Base-by-base conservation (phyloP, 2,329 filamentous ascomycete genomes). In the Trematosphaeria pertusa region DNA sequence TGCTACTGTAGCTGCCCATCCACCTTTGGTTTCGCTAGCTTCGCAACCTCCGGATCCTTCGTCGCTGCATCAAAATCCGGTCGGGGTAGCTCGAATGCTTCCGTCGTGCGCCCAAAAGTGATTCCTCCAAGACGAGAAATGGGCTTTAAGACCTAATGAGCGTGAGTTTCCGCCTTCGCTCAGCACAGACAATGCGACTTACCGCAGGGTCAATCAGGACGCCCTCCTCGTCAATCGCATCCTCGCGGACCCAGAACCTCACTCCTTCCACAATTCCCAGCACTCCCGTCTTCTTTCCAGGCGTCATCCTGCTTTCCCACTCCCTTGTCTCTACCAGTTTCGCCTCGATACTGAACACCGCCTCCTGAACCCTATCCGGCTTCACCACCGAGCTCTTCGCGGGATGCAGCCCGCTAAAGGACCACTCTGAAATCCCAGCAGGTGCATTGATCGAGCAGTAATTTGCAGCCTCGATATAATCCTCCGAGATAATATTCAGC, bases 381-480 rank as follows among this genome's bases (percentile, higher is more conserved):
- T 82, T 82, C 28, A 96, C 90, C 4, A 83, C 79, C 41, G 80
- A 75, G 46, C 83, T 87, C 19, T 81, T 75, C 1, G 81, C 85
- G 0, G 88, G 87, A 5, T 87, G 89, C 54, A 97, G 75, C 0
- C 92, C 92, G 21, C 82, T 84, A 19, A 94, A 74, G 1, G 81
- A 80, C 91, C 91, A 97, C 73, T 97, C 92, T 1, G 84, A 88
- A 1, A 83, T 75, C 1, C 87, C 89, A 52, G 85, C 85, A 0
- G 92, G 92, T 0, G 89, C 83, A 70, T 96, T 89, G 61, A 95
- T 84, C 37, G 81, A 81, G 3, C 87, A 83, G n/a, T 85, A 79
- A 72, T 97, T 97, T 37, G 91, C 92, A 0, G 92, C 92, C 76
- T 97, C 92, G 64, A 94, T 65, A 66, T 87, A 96, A 66, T 86